phyloP scores from a whole-genome alignment of 305 asterid species.

The Vinca major region DNA sequence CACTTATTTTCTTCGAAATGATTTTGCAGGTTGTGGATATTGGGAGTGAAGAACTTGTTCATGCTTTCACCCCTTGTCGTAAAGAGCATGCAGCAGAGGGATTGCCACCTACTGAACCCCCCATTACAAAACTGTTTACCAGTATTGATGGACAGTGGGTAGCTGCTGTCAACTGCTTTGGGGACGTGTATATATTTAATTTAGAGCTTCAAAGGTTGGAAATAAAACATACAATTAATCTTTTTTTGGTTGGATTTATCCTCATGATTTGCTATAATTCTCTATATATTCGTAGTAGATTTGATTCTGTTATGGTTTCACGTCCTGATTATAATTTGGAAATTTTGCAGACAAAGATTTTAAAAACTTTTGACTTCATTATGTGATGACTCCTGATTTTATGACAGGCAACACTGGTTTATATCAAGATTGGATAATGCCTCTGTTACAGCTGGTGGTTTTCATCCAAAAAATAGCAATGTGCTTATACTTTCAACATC shows the following conservation, averaged over 20 bases:
- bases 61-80: constrained; percentile 62
- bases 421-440: constrained; percentile 87
- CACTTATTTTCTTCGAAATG: not conserved
- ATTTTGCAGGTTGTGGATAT: constrained; percentile 54
- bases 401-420: constrained; percentile 93
- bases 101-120: constrained; percentile 75
- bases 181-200: constrained; percentile 81
- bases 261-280: not conserved
- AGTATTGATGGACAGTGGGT: constrained; percentile 91
- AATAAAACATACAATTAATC: not conserved
- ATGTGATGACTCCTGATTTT: not conserved
- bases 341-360: not conserved
- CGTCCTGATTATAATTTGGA: not conserved
- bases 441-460: constrained; percentile 83
- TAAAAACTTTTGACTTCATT: not conserved
- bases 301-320: not conserved
- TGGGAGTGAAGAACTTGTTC: constrained; percentile 38
- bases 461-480: constrained; percentile 60
- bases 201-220: constrained; percentile 79
- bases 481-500: constrained; percentile 77
- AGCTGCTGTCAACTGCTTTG: constrained; percentile 88
- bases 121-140: constrained; percentile 85
- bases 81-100: constrained; percentile 42
- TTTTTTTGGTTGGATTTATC: not conserved
- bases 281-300: not conserved